A percentile compares a stretch with the other conserved stretches of the same genome.
Conservation (phyloP, 75 land plant species). For the Azolla pinnata region DNA sequence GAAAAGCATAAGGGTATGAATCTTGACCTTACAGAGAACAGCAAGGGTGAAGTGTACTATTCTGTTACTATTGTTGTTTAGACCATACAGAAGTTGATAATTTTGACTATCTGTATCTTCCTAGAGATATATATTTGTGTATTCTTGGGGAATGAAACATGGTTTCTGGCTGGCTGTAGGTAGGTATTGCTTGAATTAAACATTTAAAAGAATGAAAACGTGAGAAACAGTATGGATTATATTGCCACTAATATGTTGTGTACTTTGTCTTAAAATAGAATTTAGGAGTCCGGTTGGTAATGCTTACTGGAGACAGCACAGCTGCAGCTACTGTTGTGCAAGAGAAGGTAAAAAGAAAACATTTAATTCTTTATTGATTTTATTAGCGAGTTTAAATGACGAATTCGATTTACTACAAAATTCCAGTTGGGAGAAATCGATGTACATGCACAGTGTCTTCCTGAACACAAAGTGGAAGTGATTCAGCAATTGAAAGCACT, state of each 20-base stretch:
- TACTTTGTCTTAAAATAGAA: slow-evolving; percentile 9
- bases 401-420: not conserved
- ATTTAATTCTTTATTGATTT: slow-evolving; percentile 1
- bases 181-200: no score
- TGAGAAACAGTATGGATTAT: not conserved
- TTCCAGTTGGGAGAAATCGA: slow-evolving; percentile 43
- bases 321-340: slow-evolving; percentile 50
- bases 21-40: not conserved
- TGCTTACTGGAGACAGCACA: slow-evolving; percentile 83
- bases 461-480: slow-evolving; percentile 59
- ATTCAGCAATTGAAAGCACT: slow-evolving; percentile 20
- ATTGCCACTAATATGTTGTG: not conserved
- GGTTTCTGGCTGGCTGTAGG: no score
- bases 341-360: slow-evolving; percentile 55
- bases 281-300: slow-evolving; percentile 58
- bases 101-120: no score
- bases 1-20: slow-evolving; percentile 35
- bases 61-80: no score
- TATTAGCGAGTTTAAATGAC: not conserved
- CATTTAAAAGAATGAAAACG: no score
- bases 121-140: not conserved
- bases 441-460: slow-evolving; percentile 63
- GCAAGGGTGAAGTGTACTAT: not conserved
- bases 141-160: no score
- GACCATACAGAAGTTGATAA: no score